A percentile compares a stretch with the other conserved stretches of the same genome.
phyloP scores from a whole-genome alignment of 768 basidiomycete genomes.

The Amanita pseudoporphyria region DNA sequence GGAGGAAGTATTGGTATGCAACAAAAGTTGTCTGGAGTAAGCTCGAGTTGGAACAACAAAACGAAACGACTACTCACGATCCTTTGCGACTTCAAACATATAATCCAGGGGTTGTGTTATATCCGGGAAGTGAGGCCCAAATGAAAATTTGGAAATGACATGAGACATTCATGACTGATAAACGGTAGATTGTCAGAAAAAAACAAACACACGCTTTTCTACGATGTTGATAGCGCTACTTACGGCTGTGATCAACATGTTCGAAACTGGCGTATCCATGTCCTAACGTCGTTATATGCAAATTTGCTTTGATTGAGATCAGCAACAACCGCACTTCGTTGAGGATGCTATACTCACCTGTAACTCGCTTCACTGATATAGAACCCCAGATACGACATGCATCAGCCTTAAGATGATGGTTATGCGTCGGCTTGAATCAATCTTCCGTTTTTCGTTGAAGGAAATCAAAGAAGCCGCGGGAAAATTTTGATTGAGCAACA shows the following conservation, averaged over 20 bases:
- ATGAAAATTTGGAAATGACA: constrained; percentile 94
- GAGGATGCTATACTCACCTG: constrained; percentile 35
- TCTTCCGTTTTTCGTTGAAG: constrained; percentile 34
- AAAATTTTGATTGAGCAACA: constrained; percentile 61
- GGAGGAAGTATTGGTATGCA: constrained; percentile 91
- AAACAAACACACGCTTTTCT: no score
- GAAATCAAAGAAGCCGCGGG: constrained; percentile 61
- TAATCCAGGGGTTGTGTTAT: constrained; percentile 93
- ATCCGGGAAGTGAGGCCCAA: constrained; percentile 92
- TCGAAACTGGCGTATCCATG: constrained; percentile 87
- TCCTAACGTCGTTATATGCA: constrained; percentile 91
- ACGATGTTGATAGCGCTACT: constrained; percentile 19
- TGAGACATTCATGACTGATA: constrained; percentile 91
- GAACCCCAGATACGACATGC: constrained; percentile 87
- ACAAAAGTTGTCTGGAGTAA: constrained; percentile 52
- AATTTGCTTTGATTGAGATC: constrained; percentile 46
- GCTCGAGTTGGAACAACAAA: constrained; percentile 1
- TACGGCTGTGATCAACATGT: constrained; percentile 82
- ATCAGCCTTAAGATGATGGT: constrained; percentile 53
- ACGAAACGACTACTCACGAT: constrained; percentile 39
- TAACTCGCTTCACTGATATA: constrained; percentile 80
- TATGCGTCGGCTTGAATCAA: constrained; percentile 62
- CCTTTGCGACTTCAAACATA: constrained; percentile 64
- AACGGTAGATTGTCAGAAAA: neutral
- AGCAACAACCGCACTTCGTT: neutral